Evolutionary conservation across 2,329 filamentous ascomycete genomes (phyloP).

Genomic region (Diplodia corticola): DNA sequence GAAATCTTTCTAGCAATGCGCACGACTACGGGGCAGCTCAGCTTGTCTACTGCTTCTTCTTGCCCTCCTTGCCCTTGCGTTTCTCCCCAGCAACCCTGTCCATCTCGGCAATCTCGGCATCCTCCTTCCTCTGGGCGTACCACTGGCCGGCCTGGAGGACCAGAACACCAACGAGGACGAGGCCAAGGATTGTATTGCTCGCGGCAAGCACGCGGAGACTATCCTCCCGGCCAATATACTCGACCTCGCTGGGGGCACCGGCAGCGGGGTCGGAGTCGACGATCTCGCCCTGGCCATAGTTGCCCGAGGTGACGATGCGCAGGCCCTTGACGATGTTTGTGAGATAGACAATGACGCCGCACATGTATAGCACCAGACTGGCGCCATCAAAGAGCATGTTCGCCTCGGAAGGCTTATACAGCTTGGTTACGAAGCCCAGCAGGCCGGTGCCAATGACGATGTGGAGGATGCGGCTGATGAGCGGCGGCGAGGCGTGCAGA

Average conservation of each 20-base stretch:
- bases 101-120: constrained; percentile 71
- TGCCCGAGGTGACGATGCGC: constrained; percentile 73
- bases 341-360: constrained; percentile 88
- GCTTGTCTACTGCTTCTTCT: constrained; percentile 28
- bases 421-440: constrained; percentile 82
- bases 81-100: constrained; percentile 56
- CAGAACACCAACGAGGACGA: constrained; percentile 87
- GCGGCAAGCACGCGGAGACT: constrained; percentile 87
- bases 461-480: constrained; percentile 91
- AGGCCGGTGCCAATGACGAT: constrained; percentile 88
- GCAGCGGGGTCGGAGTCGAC: constrained; percentile 35
- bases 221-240: constrained; percentile 80
- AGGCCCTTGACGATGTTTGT: constrained; percentile 96
- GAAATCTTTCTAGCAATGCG: not conserved
- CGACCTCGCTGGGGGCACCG: constrained; percentile 44
- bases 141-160: constrained; percentile 95
- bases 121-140: constrained; percentile 95
- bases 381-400: constrained; percentile 93
- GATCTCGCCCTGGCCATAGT: constrained; percentile 55
- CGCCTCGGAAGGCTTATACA: constrained; percentile 88
- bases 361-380: constrained; percentile 71
- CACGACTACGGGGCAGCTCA: not conserved
- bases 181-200: constrained; percentile 92
- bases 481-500: constrained; percentile 84
- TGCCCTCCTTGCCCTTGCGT: constrained; percentile 43